Percentiles rank a stretch among this genome's conserved stretches.
These are phyloP conservation scores for Thermothelomyces thermophilus DNA, from an alignment of 2,329 filamentous ascomycete genomes.

Conservation along the genomic window DNA sequence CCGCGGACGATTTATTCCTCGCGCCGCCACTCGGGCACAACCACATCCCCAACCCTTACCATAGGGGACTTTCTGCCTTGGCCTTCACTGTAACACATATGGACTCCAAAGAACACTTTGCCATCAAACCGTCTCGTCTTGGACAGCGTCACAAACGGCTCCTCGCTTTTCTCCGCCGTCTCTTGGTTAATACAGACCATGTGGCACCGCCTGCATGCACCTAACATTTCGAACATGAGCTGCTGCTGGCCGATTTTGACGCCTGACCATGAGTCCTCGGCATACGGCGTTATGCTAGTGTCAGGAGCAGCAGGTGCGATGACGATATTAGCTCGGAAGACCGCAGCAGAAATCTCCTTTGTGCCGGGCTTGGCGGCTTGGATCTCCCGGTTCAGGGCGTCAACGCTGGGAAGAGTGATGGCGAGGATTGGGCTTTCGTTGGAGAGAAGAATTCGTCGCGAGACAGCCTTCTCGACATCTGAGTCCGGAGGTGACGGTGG, in stretches of 20 bases:
- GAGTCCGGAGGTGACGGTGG: conserved; percentile 54
- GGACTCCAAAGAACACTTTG: conserved; percentile 84
- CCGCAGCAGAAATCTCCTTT: conserved; percentile 58
- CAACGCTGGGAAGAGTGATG: conserved; percentile 73
- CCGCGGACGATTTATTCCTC: background rate
- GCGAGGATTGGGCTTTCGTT: conserved; percentile 93
- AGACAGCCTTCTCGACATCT: conserved; percentile 39
- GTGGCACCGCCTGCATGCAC: conserved; percentile 81
- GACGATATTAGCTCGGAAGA: conserved; percentile 86
- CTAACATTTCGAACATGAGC: conserved; percentile 64
- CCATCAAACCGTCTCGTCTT: conserved; percentile 80
- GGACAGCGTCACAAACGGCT: conserved; percentile 81
- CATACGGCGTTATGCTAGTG: conserved; percentile 51
- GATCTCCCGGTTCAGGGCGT: conserved; percentile 69
- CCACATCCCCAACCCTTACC: conserved; percentile 44
- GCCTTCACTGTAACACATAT: conserved; percentile 49
- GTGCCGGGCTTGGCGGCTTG: conserved; percentile 42
- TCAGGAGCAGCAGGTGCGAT: conserved; percentile 40
- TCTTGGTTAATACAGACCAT: conserved; percentile 94
- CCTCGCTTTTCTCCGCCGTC: conserved; percentile 68
- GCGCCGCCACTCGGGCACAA: conserved; percentile 14
- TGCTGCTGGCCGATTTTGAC: conserved; percentile 53
- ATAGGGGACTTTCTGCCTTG: conserved; percentile 33
- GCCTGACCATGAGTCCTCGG: conserved; percentile 71
- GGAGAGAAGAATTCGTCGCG: conserved; percentile 65